Evolutionary conservation across 1,284 basidiomycete species (phyloP).

Genomic region (Moesziomyces globuligerus): DNA sequence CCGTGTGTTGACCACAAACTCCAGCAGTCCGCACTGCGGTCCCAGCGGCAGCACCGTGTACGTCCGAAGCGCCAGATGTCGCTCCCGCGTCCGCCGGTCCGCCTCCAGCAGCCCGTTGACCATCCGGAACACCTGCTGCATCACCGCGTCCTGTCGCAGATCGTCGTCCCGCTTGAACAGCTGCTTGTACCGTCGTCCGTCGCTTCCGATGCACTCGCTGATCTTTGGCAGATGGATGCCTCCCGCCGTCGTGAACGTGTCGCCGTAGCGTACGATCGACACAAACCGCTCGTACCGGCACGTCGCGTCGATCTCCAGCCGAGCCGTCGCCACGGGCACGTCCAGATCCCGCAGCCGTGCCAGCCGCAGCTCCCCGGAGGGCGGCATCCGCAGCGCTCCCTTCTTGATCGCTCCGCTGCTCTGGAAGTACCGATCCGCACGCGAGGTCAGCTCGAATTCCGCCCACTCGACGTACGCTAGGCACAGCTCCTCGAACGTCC

Average conservation of each 20-base stretch:
- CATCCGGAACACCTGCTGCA: slow-evolving; percentile 96
- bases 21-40: slow-evolving; percentile 82
- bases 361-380: slow-evolving; percentile 36
- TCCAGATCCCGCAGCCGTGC: slow-evolving; percentile 33
- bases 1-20: slow-evolving; percentile 86
- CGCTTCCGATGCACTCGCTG: slow-evolving; percentile 76
- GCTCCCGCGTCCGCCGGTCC: slow-evolving; percentile 80
- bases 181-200: slow-evolving; percentile 80
- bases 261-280: slow-evolving; percentile 72
- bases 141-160: slow-evolving; percentile 94
- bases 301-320: slow-evolving; percentile 78
- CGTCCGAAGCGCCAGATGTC: slow-evolving; percentile 79
- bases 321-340: slow-evolving; percentile 79
- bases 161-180: slow-evolving; percentile 94
- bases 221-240: slow-evolving; percentile 88
- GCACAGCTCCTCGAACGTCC: slow-evolving; percentile 76
- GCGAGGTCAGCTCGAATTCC: slow-evolving; percentile 71
- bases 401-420: slow-evolving; percentile 38
- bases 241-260: slow-evolving; percentile 76
- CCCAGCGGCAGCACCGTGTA: slow-evolving; percentile 91
- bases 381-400: slow-evolving; percentile 38
- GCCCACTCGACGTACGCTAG: slow-evolving; percentile 85
- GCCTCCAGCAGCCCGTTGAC: slow-evolving; percentile 81
- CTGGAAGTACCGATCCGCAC: slow-evolving; percentile 37
- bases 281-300: slow-evolving; percentile 73